Evolutionary conservation across 2,329 filamentous ascomycete genomes (phyloP), one percentile per base, ranked within the genome.

Genomic region (Phialocephala sp.): DNA sequence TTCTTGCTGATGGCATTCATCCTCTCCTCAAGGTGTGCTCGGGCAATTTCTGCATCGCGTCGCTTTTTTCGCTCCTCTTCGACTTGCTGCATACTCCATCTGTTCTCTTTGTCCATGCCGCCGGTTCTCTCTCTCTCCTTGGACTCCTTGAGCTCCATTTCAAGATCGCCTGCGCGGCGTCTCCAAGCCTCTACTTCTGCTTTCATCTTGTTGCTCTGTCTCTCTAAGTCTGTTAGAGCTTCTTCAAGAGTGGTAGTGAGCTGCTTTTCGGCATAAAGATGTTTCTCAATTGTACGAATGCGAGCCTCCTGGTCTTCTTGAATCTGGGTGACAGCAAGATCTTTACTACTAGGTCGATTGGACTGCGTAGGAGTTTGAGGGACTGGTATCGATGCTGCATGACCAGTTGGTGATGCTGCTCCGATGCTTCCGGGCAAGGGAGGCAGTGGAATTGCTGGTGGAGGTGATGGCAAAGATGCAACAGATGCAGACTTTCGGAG

Each of bases 1-100:
- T 91, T 90, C 76, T 86, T 88, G 80, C 90, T 94, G 78, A 95
- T 90, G 65, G 91, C 90, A 75, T 94, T 93, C 89, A 99, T 99
- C 64, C 94, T 88, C 82, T 97, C 93, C 80, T 99, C 94, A 32
- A 99, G 86, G 75, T 97, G 92, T 45, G 91, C 91, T 62, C 91
- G 86, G 52, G 95, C 95, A 70, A 91, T 88, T 82, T 99, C 95
- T 41, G 96, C 94, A 69, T 94, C 92, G 70, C 93, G 86, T 67
- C 95, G 86, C 81, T 97, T 96, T 82, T 92, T 94, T 73, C 94
- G 88, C 84, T 99, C 95, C 80, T 99, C 94, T 78, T 99, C 96
- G 24, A 98, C 92, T 67, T 93, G 92, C 77, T 97, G 93, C 72
- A 98, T 85, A 69, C 87, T 90, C 86, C 86, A 89, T 63, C 87